Evolutionary conservation across 345 rosid species (phyloP).

Genomic region (Camelina neglecta): DNA sequence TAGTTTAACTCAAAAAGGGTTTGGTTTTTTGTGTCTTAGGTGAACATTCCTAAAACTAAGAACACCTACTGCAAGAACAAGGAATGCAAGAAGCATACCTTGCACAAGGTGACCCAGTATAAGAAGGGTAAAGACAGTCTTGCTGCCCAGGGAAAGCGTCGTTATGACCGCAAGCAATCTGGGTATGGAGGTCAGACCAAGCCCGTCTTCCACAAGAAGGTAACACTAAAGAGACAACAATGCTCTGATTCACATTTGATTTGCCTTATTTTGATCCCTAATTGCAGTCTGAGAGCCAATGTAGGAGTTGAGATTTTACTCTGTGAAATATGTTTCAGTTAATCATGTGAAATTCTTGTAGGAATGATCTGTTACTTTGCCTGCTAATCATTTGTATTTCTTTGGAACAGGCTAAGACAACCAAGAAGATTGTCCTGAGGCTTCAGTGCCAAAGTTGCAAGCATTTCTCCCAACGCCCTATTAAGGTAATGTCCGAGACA

Average conservation of each 20-base stretch:
- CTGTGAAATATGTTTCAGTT: background rate
- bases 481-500: constrained; percentile 55
- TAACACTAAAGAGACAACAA: constrained; percentile 10
- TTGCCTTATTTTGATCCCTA: background rate
- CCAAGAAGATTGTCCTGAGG: constrained; percentile 91
- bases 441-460: constrained; percentile 89
- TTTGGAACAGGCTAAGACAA: constrained; percentile 73
- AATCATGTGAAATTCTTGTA: background rate
- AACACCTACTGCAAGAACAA: constrained; percentile 83
- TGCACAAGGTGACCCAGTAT: constrained; percentile 90
- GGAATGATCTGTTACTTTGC: background rate
- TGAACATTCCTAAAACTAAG: constrained; percentile 88
- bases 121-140: constrained; percentile 93
- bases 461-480: constrained; percentile 79
- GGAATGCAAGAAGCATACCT: constrained; percentile 88
- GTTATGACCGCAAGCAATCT: constrained; percentile 85
- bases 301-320: background rate
- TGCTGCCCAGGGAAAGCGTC: constrained; percentile 85
- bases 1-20: background rate
- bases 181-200: constrained; percentile 95
- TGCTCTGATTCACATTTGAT: background rate
- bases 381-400: background rate
- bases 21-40: constrained; percentile 48
- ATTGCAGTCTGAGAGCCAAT: background rate
- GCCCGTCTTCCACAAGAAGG: constrained; percentile 94